Evolutionary conservation across 148 eudicot genomes (phyloP).

Genomic region (Rhododendron mucronatum): DNA sequence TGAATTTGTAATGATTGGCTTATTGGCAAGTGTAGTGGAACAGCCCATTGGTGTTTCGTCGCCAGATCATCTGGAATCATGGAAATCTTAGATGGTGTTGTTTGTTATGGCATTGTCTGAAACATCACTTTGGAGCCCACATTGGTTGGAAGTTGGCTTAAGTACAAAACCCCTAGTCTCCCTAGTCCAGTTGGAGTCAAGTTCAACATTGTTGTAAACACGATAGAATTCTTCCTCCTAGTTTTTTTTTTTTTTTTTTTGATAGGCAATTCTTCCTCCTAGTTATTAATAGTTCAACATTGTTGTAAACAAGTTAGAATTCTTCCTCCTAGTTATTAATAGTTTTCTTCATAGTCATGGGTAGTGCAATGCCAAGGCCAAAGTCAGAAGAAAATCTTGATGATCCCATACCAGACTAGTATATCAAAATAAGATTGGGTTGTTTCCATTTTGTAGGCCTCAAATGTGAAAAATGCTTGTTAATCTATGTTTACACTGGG

Average conservation of each 20-base stretch:
- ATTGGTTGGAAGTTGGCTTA: background rate
- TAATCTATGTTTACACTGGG: background rate
- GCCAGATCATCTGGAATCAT: background rate
- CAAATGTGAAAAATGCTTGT: background rate
- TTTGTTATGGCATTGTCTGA: background rate
- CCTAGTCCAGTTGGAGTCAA: background rate
- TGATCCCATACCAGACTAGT: background rate
- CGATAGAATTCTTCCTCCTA: too few species aligned
- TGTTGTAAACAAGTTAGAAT: background rate
- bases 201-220: background rate
- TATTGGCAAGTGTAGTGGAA: background rate
- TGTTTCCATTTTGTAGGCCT: background rate
- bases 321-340: background rate
- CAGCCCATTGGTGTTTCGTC: background rate
- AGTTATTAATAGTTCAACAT: background rate
- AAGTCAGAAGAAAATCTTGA: background rate
- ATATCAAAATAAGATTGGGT: background rate
- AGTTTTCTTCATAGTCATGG: background rate
- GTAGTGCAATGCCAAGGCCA: background rate
- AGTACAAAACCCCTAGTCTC: background rate
- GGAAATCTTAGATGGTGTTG: background rate
- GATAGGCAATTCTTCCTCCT: background rate
- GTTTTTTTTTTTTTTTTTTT: too few species aligned
- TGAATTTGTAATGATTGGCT: background rate
- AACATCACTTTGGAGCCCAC: background rate